A percentile compares a stretch with the other conserved stretches of the same genome.
Evolutionary conservation across 176 grass and related monocot genomes (phyloP).

Genomic region (Triticum urartu): DNA sequence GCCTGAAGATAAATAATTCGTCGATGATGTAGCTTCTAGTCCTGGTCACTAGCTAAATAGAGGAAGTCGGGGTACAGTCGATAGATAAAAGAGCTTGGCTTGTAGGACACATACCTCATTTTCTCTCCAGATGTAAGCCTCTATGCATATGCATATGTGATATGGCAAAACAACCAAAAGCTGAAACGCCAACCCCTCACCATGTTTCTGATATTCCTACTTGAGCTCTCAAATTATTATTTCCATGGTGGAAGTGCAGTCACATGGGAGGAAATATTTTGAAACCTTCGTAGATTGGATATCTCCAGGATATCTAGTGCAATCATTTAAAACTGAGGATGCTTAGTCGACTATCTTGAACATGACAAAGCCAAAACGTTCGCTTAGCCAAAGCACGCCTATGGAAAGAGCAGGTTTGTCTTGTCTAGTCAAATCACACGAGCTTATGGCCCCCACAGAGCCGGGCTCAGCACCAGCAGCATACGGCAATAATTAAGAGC

Average conservation of each 20-base stretch:
- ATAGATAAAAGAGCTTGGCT: not conserved
- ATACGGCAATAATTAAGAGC: conserved; percentile 23
- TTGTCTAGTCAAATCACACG: conserved; percentile 17
- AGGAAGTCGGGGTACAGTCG: not conserved
- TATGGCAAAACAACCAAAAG: too few relatives aligned
- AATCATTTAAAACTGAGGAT: conserved; percentile 8
- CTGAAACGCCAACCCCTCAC: not conserved
- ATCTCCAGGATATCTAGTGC: not conserved
- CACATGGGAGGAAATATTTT: not conserved
- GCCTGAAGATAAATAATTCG: not conserved
- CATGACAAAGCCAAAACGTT: conserved; percentile 11
- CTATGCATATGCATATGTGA: too few relatives aligned
- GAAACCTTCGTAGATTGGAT: not conserved
- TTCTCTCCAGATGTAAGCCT: conserved; percentile 21
- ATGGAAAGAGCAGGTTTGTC: conserved; percentile 8
- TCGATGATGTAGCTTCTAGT: not conserved
- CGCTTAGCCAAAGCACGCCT: conserved; percentile 8
- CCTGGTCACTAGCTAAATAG: not conserved
- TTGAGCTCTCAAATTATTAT: not conserved
- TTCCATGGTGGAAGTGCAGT: not conserved
- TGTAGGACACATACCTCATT: conserved; percentile 25
- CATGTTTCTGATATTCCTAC: not conserved
- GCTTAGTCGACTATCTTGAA: conserved; percentile 7
- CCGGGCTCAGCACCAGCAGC: not conserved
- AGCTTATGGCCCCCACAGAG: not conserved